A percentile compares a stretch with the other conserved stretches of the same genome.
Evolutionary conservation across 2,329 filamentous ascomycete species (phyloP).

Genomic region (Raffaelea ambrosiae): DNA sequence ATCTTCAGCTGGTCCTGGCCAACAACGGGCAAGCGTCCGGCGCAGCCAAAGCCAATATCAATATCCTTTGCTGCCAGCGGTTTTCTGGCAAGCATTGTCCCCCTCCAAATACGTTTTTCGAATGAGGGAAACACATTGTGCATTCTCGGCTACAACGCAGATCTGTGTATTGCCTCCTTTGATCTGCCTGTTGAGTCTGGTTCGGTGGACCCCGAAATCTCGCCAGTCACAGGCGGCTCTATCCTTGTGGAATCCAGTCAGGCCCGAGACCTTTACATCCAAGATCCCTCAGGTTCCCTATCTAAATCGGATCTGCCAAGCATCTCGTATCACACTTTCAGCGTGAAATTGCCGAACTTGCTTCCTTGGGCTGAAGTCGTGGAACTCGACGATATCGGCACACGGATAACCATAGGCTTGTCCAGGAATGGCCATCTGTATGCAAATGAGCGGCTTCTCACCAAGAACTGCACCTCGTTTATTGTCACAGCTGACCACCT

Average conservation of each 20-base stretch:
- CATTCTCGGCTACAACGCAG: constrained; percentile 27
- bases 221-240: constrained; percentile 14
- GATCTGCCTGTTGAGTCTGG: constrained; percentile 3
- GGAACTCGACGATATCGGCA: constrained; percentile 23
- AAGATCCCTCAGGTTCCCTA: constrained; percentile 37
- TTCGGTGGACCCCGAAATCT: background rate
- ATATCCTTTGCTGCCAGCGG: background rate
- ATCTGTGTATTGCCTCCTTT: constrained; percentile 16
- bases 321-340: constrained; percentile 21
- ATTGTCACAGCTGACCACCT: constrained; percentile 72
- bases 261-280: constrained; percentile 27
- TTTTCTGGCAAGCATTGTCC: constrained; percentile 28
- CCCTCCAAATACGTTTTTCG: constrained; percentile 16
- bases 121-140: constrained; percentile 12
- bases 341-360: constrained; percentile 31
- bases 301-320: constrained; percentile 24
- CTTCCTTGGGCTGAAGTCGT: constrained; percentile 46
- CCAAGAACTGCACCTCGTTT: constrained; percentile 90
- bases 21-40: constrained; percentile 44
- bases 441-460: constrained; percentile 63
- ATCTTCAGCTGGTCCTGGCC: constrained; percentile 66
- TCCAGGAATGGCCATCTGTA: constrained; percentile 71
- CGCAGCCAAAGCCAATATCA: constrained; percentile 29
- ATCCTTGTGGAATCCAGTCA: constrained; percentile 21
- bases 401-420: constrained; percentile 48